phyloP scores from a whole-genome alignment of 2,329 filamentous ascomycete genomes.

The Exophiala bonariae region DNA sequence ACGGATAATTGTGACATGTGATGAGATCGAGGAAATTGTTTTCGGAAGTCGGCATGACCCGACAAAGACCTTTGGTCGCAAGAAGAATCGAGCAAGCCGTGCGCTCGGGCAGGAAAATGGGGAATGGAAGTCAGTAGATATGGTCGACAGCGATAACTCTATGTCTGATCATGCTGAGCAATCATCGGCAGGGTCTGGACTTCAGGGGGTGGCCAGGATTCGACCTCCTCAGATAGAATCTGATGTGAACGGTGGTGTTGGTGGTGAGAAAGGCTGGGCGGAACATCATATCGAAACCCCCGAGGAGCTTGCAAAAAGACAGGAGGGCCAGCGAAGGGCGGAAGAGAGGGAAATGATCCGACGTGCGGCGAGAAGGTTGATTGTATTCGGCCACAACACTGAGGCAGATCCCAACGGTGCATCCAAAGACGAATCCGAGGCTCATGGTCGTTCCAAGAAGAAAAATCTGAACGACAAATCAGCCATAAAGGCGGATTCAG shows the following conservation, averaged over 20 bases:
- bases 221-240: constrained; percentile 45
- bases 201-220: constrained; percentile 30
- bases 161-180: not conserved
- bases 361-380: constrained; percentile 21
- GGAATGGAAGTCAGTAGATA: constrained; percentile 48
- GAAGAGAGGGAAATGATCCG: constrained; percentile 25
- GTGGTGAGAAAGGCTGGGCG: constrained; percentile 56
- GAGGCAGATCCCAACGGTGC: not conserved
- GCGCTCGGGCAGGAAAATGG: constrained; percentile 37
- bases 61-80: constrained; percentile 45
- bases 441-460: too few relatives aligned
- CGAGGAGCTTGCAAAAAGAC: constrained; percentile 15
- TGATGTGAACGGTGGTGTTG: constrained; percentile 57
- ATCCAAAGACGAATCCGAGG: not conserved
- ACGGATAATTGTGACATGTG: constrained; percentile 51
- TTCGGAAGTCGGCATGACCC: constrained; percentile 50
- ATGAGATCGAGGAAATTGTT: constrained; percentile 51
- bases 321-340: constrained; percentile 23
- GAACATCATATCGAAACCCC: constrained; percentile 43
- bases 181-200: too few relatives aligned
- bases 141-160: constrained; percentile 22
- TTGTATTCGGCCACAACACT: constrained; percentile 19
- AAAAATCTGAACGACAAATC: too few relatives aligned
- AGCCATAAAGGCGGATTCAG: constrained; percentile 8
- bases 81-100: constrained; percentile 47